Evolutionary conservation across 2,329 filamentous ascomycete genomes (phyloP).

Genomic region (Coleophoma cylindrospora): DNA sequence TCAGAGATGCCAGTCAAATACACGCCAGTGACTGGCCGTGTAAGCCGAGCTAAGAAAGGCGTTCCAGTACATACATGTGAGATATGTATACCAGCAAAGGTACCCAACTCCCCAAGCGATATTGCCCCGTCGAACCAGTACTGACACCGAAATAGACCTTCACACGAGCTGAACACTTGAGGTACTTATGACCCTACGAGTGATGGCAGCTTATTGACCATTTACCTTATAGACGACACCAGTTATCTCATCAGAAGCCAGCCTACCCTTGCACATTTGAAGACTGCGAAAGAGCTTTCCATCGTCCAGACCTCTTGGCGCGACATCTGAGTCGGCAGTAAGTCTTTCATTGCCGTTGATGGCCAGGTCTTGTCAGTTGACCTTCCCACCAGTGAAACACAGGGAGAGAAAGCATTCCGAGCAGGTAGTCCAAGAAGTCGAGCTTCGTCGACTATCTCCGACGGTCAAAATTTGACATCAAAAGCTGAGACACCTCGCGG

Average conservation of each 20-base stretch:
- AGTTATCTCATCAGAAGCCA: constrained; percentile 53
- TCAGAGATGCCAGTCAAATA: constrained; percentile 25
- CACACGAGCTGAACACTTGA: constrained; percentile 57
- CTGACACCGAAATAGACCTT: constrained; percentile 41
- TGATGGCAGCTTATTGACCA: constrained; percentile 6
- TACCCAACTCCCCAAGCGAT: constrained; percentile 4
- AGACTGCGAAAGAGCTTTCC: constrained; percentile 52
- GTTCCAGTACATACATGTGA: constrained; percentile 28
- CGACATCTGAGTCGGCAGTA: constrained; percentile 51
- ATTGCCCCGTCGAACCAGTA: no score
- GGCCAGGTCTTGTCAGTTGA: constrained; percentile 7
- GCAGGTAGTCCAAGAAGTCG: constrained; percentile 19
- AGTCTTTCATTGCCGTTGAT: constrained; percentile 14
- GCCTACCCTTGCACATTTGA: constrained; percentile 44
- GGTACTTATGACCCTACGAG: constrained; percentile 31
- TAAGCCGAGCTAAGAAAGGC: constrained; percentile 29
- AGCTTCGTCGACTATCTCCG: constrained; percentile 21
- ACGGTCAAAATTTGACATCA: constrained; percentile 13
- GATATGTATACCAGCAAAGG: constrained; percentile 23
- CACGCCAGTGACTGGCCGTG: constrained; percentile 27
- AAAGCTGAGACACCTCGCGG: constrained; percentile 12
- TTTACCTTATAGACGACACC: constrained; percentile 46
- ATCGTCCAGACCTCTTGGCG: constrained; percentile 54
- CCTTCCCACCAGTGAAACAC: constrained; percentile 33
- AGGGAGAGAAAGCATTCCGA: constrained; percentile 33